phyloP scores from a whole-genome alignment of 2,329 filamentous ascomycete genomes.

The Diaporthe vexans region DNA sequence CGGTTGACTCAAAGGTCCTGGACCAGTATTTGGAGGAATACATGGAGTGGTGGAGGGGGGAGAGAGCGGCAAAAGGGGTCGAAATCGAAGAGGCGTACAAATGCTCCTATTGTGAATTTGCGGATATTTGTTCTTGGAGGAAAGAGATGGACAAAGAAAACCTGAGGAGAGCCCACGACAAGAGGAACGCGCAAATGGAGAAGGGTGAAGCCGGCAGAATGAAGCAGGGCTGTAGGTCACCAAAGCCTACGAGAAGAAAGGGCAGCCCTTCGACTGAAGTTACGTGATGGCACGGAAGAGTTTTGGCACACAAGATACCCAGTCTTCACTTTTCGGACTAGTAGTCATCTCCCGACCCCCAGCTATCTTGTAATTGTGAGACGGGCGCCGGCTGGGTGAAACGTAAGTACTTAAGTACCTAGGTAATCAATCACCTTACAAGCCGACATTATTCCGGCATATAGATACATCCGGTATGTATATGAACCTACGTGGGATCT shows the following conservation, averaged over 20 bases:
- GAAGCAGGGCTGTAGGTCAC: background rate
- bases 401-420: background rate
- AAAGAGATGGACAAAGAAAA: conserved; percentile 74
- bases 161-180: conserved; percentile 43
- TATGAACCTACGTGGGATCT: background rate
- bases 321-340: background rate
- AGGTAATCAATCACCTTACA: background rate
- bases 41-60: conserved; percentile 90
- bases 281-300: background rate
- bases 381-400: background rate
- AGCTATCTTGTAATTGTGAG: background rate
- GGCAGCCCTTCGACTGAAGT: conserved; percentile 6
- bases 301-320: too few relatives aligned
- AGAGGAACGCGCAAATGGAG: conserved; percentile 17
- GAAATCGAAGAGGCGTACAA: conserved; percentile 89
- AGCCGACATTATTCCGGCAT: background rate
- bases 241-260: conserved; percentile 31
- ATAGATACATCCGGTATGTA: background rate
- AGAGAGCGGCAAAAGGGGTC: conserved; percentile 80
- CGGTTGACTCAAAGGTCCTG: conserved; percentile 75
- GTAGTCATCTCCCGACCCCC: too few relatives aligned
- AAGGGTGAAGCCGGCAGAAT: background rate
- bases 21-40: conserved; percentile 76
- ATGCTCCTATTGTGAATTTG: conserved; percentile 88
- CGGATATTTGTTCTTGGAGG: conserved; percentile 83